Base-by-base conservation (phyloP, 805 yeast genomes). In the Blastobotrys muscicola region DNA sequence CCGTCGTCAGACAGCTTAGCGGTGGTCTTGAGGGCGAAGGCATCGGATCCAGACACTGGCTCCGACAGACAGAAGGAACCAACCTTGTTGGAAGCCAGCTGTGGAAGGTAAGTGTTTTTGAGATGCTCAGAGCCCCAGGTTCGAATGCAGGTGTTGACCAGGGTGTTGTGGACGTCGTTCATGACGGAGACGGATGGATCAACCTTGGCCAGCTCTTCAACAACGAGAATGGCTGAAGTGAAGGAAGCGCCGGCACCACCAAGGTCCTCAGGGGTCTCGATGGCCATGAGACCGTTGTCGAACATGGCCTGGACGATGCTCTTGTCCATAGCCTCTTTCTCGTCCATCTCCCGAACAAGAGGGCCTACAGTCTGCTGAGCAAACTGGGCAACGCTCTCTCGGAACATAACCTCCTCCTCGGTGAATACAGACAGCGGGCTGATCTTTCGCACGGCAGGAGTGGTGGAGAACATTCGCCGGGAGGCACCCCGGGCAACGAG, bases 181-280 rank as follows among this genome's bases (percentile, higher is more conserved):
- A 67, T 41, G 10, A 65, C 71, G 11, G 68, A 53, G 6, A 68
- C 68, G 7, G 67, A 57, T 2, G 72, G 69, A 38, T 67, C 72
- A 29, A 63, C 68, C 52, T 65, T 67, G 41, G 72, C 71, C 20
- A 67, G 59, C 50, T 67, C 72, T 49, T 67, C 72, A 5, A 67
- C 68, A 4, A 63, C 68, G n/a, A 68, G 45, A 39, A 68, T 66
- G 2, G 72, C 72, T 8, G 70, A 62, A 12, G 71, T 67, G 54
- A 67, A 67, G 29, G 63, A 55, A 11, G 71, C 72, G 13, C 69
- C 72, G 5, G 71, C 69, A 13, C 72, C 72, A 11, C 72, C 72
- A 15, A 56, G 53, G 50, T 68, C 68, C 49, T 67, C 71, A 14
- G 71, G 70, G n/a, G 70, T 67, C 51, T 67, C 72, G 34, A 67